Conservation (phyloP, 1,284 basidiomycete species). For the Volvariella volvacea region DNA sequence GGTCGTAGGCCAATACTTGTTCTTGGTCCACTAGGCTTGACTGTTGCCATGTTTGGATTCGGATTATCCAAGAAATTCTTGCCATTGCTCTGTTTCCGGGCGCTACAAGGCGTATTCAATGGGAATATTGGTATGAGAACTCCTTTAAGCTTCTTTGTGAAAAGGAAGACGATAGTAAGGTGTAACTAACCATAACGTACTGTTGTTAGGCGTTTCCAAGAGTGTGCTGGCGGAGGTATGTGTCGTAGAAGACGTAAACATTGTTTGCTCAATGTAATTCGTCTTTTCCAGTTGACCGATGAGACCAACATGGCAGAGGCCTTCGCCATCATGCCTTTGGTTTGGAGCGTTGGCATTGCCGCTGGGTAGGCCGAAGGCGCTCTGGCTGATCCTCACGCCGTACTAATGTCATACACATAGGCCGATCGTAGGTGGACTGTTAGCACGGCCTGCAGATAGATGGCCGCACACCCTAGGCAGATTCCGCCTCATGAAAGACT, state of each 20-base stretch:
- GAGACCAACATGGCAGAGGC: conserved; percentile 38
- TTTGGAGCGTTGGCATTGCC: conserved; percentile 38
- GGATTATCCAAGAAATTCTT: conserved; percentile 38
- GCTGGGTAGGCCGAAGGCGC: conserved; percentile 29
- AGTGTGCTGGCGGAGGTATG: conserved; percentile 29
- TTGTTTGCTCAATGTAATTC: background rate
- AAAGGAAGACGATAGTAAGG: too few species aligned
- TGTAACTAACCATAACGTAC: background rate
- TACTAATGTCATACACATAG: conserved; percentile 15
- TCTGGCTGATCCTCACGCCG: background rate
- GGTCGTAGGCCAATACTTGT: conserved; percentile 43
- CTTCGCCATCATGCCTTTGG: conserved; percentile 38
- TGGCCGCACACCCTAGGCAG: conserved; percentile 30
- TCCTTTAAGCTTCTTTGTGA: background rate
- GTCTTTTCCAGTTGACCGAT: conserved; percentile 28
- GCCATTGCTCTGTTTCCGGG: conserved; percentile 29
- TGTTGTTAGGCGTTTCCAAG: conserved; percentile 26
- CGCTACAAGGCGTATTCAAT: conserved; percentile 25
- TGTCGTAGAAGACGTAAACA: too few species aligned
- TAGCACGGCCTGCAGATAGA: conserved; percentile 31
- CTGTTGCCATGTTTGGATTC: conserved; percentile 38
- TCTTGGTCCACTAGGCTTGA: conserved; percentile 28
- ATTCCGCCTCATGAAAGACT: conserved; percentile 21
- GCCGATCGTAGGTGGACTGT: conserved; percentile 33
- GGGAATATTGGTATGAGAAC: conserved; percentile 31